A percentile compares a stretch with the other conserved stretches of the same genome.
Evolutionary conservation across 2,329 filamentous ascomycete genomes (phyloP).

Genomic region (Colletotrichum tropicicola): DNA sequence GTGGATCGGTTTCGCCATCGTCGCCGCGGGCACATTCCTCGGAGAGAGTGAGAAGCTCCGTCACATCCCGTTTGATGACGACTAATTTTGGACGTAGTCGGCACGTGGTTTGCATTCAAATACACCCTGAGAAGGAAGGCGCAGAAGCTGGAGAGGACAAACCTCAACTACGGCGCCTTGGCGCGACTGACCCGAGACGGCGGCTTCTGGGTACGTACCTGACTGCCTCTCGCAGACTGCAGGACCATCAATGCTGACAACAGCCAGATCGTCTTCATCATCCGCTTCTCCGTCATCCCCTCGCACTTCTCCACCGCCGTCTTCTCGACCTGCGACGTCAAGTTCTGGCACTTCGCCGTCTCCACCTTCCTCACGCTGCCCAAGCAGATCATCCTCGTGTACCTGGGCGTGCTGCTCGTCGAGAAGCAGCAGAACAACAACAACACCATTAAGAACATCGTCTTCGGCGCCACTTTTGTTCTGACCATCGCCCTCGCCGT

Average conservation of each 20-base stretch:
- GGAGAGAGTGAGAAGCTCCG: conserved; percentile 38
- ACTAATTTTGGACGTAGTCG: no score
- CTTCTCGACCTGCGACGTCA: conserved; percentile 51
- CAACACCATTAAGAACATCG: conserved; percentile 41
- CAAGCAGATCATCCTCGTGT: conserved; percentile 52
- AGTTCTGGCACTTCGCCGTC: conserved; percentile 49
- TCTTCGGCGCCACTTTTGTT: conserved; percentile 43
- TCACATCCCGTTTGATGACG: no score
- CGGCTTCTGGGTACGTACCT: conserved; percentile 42
- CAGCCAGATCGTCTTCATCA: conserved; percentile 44
- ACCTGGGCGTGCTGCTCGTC: conserved; percentile 47
- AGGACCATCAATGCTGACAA: not conserved
- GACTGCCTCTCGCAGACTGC: no score
- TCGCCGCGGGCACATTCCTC: conserved; percentile 49
- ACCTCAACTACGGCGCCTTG: conserved; percentile 49
- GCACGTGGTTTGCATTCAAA: conserved; percentile 52
- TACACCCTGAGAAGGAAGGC: conserved; percentile 45
- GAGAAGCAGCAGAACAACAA: conserved; percentile 37
- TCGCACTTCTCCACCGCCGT: conserved; percentile 53
- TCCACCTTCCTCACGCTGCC: conserved; percentile 50
- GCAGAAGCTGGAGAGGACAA: conserved; percentile 47
- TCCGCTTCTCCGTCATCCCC: conserved; percentile 50
- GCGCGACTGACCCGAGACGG: conserved; percentile 50
- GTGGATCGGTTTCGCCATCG: conserved; percentile 50
- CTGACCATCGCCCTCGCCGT: conserved; percentile 45